A percentile compares a stretch with the other conserved stretches of the same genome.
These are phyloP conservation scores for Salix arbutifolia DNA, from an alignment of 345 rosid species.

Conservation along the genomic window DNA sequence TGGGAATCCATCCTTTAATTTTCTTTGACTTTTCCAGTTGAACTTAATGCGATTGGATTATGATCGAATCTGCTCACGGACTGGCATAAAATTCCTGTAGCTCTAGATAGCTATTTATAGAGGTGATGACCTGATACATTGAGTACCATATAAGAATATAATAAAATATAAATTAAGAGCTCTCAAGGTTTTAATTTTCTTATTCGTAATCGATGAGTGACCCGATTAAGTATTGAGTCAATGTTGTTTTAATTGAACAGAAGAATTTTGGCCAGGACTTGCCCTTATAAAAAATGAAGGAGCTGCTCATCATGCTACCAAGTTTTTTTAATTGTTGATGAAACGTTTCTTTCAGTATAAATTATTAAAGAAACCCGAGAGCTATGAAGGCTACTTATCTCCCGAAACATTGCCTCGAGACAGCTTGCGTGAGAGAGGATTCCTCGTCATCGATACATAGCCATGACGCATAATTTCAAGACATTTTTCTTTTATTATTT, in stretches of 20 bases:
- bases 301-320: background rate
- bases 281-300: background rate
- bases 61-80: background rate
- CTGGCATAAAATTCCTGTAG: background rate
- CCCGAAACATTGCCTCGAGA: background rate
- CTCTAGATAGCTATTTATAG: background rate
- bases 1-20: background rate
- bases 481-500: background rate
- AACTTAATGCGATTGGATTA: background rate
- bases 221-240: too few species aligned
- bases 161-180: background rate
- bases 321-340: background rate
- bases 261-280: too few species aligned
- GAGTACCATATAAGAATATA: background rate
- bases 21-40: background rate
- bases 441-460: background rate
- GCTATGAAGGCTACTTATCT: background rate
- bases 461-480: background rate
- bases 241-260: background rate
- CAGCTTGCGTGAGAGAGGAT: conserved; percentile 1
- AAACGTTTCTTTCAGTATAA: background rate
- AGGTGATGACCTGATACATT: background rate
- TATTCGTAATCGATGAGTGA: too few species aligned
- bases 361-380: background rate
- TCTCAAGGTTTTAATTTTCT: too few species aligned